phyloP scores from a whole-genome alignment of 2,329 filamentous ascomycete genomes.

The Colletotrichum godetiae region DNA sequence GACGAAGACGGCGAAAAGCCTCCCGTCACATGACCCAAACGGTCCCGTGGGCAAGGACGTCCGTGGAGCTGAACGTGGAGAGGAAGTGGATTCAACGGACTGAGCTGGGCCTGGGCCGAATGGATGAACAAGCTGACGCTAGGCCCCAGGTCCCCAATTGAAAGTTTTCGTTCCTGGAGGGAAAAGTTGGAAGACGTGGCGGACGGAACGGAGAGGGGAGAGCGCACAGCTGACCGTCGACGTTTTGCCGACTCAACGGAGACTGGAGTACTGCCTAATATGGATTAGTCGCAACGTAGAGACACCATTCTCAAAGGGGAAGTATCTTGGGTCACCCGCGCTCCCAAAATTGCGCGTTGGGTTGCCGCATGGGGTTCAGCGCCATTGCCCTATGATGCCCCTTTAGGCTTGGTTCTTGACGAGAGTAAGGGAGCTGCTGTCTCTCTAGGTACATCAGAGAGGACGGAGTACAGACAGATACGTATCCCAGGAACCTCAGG shows the following conservation, averaged over 20 bases:
- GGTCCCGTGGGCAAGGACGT: slow-evolving; percentile 13
- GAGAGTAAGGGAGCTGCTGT: not conserved
- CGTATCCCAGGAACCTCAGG: not conserved
- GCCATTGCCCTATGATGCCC: not conserved
- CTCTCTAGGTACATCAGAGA: not conserved
- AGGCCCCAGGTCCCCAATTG: slow-evolving; percentile 6
- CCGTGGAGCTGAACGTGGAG: slow-evolving; percentile 2
- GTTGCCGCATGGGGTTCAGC: slow-evolving; percentile 19
- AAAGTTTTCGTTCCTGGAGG: slow-evolving; percentile 8
- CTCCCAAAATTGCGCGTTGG: slow-evolving; percentile 12
- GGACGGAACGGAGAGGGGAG: slow-evolving; percentile 19
- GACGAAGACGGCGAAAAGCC: slow-evolving; percentile 1
- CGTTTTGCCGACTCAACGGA: not conserved
- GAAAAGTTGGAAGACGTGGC: not conserved
- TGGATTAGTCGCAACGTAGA: rapidly evolving
- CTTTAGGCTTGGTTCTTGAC: slow-evolving; percentile 7
- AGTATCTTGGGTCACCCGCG: slow-evolving; percentile 19
- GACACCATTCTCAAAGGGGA: not conserved
- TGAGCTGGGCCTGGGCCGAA: slow-evolving; percentile 18
- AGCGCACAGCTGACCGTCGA: slow-evolving; percentile 25
- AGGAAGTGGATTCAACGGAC: not conserved
- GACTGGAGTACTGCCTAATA: not conserved
- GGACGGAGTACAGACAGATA: no score
- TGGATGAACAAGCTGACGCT: slow-evolving; percentile 8
- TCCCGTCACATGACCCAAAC: slow-evolving; percentile 8